Percentiles rank a stretch among this genome's conserved stretches.
Evolutionary conservation across 2,329 filamentous ascomycete genomes (phyloP).

Genomic region (Aspergillus fumigatiaffinis): DNA sequence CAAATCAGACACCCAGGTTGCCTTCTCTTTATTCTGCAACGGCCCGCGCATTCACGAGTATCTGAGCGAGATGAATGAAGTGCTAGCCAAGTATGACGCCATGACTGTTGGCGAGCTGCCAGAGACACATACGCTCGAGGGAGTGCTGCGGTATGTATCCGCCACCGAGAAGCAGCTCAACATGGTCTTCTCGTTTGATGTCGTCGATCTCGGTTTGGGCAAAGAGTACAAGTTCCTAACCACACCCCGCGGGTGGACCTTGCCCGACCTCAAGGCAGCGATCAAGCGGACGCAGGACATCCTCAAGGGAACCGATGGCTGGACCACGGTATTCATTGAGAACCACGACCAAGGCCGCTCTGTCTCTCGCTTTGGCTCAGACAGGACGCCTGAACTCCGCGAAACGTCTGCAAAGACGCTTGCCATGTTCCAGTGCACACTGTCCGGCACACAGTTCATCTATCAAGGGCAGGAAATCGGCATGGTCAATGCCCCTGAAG

Average conservation of each 20-base stretch:
- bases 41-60: slow-evolving; percentile 57
- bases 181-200: slow-evolving; percentile 71
- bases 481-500: slow-evolving; percentile 59
- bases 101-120: slow-evolving; percentile 61
- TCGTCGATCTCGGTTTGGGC: slow-evolving; percentile 57
- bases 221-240: slow-evolving; percentile 48
- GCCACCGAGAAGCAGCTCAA: slow-evolving; percentile 58
- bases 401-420: slow-evolving; percentile 56
- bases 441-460: slow-evolving; percentile 60
- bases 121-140: slow-evolving; percentile 49
- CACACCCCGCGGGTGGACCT: slow-evolving; percentile 46
- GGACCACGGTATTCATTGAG: slow-evolving; percentile 62
- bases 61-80: slow-evolving; percentile 49
- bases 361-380: slow-evolving; percentile 52
- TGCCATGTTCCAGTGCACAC: slow-evolving; percentile 52
- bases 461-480: slow-evolving; percentile 68
- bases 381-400: slow-evolving; percentile 50
- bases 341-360: slow-evolving; percentile 64
- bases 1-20: slow-evolving; percentile 56
- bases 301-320: slow-evolving; percentile 55
- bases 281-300: slow-evolving; percentile 56
- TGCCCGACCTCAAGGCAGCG: slow-evolving; percentile 49
- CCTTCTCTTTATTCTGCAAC: slow-evolving; percentile 57
- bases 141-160: slow-evolving; percentile 51
- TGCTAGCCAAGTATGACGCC: slow-evolving; percentile 54